phyloP scores from a whole-genome alignment of 768 basidiomycete species.

The Pleurotus pulmonarius region DNA sequence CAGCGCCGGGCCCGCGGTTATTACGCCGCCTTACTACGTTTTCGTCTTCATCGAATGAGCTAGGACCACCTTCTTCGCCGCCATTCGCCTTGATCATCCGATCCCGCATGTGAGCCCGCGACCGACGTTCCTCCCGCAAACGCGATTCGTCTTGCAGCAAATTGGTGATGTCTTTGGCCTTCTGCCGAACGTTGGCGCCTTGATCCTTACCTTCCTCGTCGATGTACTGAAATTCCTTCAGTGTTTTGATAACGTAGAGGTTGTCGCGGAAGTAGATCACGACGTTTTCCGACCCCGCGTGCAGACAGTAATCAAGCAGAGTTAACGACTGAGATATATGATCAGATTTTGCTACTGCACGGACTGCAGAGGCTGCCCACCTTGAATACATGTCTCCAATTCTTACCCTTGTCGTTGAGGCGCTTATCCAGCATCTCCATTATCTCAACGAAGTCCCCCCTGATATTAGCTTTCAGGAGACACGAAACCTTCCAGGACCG shows the following conservation, averaged over 20 bases:
- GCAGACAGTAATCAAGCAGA: slow-evolving; percentile 91
- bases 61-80: slow-evolving; percentile 35
- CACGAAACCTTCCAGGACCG: neutral
- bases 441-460: slow-evolving; percentile 97
- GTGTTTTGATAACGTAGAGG: slow-evolving; percentile 95
- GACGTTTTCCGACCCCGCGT: slow-evolving; percentile 96
- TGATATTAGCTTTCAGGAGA: slow-evolving; percentile 15
- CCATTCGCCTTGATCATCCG: slow-evolving; percentile 73
- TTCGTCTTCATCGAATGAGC: slow-evolving; percentile 24
- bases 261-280: slow-evolving; percentile 99
- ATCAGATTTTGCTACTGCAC: slow-evolving; percentile 3
- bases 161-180: slow-evolving; percentile 98
- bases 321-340: slow-evolving; percentile 67
- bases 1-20: slow-evolving; percentile 7
- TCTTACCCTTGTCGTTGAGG: slow-evolving; percentile 98
- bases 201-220: slow-evolving; percentile 97
- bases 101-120: slow-evolving; percentile 89
- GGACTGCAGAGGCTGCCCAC: slow-evolving; percentile 31
- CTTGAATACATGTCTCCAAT: slow-evolving; percentile 99
- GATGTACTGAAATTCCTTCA: slow-evolving; percentile 96
- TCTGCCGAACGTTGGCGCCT: slow-evolving; percentile 95
- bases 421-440: slow-evolving; percentile 99
- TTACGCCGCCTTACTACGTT: slow-evolving; percentile 43
- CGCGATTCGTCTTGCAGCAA: slow-evolving; percentile 83
- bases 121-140: slow-evolving; percentile 79